phyloP scores from a whole-genome alignment of 176 grass and related monocot genomes.

The Rhynchospora breviuscula region DNA sequence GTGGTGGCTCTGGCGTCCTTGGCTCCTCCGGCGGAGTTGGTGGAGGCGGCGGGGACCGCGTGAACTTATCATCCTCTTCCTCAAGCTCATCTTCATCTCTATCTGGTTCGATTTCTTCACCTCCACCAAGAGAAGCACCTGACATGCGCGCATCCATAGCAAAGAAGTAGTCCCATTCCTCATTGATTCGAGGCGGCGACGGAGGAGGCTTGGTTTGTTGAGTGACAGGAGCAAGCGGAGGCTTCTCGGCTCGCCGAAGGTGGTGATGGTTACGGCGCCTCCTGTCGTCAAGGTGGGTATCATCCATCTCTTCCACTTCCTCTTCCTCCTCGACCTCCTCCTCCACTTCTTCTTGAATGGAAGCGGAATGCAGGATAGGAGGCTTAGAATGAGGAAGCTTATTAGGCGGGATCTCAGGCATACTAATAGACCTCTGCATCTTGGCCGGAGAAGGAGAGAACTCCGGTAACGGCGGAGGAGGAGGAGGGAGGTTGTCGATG shows the following conservation, averaged over 20 bases:
- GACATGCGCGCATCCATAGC: slow-evolving; percentile 65
- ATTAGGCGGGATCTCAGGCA: slow-evolving; percentile 51
- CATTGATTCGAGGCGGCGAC: slow-evolving; percentile 29
- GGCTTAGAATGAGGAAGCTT: slow-evolving; percentile 28
- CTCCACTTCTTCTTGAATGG: slow-evolving; percentile 70
- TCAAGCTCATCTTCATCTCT: slow-evolving; percentile 38
- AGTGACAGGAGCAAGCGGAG: slow-evolving; percentile 36
- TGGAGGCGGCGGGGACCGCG: slow-evolving; percentile 36
- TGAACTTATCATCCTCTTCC: slow-evolving; percentile 36
- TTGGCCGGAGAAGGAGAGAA: slow-evolving; percentile 79
- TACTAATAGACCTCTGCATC: slow-evolving; percentile 80
- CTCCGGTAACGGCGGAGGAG: slow-evolving; percentile 68
- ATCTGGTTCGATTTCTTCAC: slow-evolving; percentile 39
- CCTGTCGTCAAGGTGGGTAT: slow-evolving; percentile 36
- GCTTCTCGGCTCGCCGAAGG: slow-evolving; percentile 13
- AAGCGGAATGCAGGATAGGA: slow-evolving; percentile 20
- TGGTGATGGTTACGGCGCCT: slow-evolving; percentile 31
- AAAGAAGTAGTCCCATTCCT: slow-evolving; percentile 89
- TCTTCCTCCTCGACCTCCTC: slow-evolving; percentile 39
- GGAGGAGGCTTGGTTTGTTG: slow-evolving; percentile 32
- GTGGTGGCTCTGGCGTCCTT: slow-evolving; percentile 50
- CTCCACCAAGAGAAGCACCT: slow-evolving; percentile 38
- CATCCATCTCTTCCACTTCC: slow-evolving; percentile 45
- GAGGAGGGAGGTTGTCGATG: slow-evolving; percentile 55
- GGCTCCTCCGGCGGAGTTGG: slow-evolving; percentile 44